Base-by-base conservation (phyloP, 352 stramenopile species). In the Thraustochytrium striatum region DNA sequence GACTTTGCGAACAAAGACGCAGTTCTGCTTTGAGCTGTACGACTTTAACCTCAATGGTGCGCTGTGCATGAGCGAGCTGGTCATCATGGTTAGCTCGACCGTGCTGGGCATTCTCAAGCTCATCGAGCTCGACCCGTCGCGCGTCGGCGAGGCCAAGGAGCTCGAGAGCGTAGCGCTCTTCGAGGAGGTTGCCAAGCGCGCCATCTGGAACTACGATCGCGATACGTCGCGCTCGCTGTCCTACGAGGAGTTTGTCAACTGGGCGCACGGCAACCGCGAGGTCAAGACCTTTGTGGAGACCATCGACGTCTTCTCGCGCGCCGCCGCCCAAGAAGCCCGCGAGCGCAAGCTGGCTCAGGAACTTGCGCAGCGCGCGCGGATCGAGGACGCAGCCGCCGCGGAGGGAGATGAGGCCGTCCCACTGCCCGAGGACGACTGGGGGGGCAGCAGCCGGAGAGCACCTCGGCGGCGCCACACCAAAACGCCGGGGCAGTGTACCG, bases 1-100 rank as follows among this genome's bases (percentile, higher is more conserved):
- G 21, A 62, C 16, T 87, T 87, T 61, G 82, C 85, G 50, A 73
- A 85, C n/a, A n/a, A 87, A 87, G 70, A 52, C 58, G 13, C 38
- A 72, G 36, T 87, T 87, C 50, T 83, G 69, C 44, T 87, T 87
- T 57, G 84, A 87, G 73, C 79, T 87, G 0, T 86, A 85, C 55
- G 84, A 87, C 70, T 87, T 87, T 39, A 87, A 87, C 59, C 43
- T 87, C 2, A 87, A 87, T 43, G 79, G 80, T 2, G 21, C 59
- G 11, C 72, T 87, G 21, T 83, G 69, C 11, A 13, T 61, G 21
- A 69, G 32, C 2, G 84, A 87, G 62, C 44, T 87, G 21, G 81
- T 84, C 16, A 47, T 87, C 16, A 87, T 87, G 84, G 85, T 87
- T 68, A 69, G 82, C 33, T 81, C 75, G 43, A 83, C 50, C 25